These are phyloP conservation scores for Hericium coralloides DNA, from an alignment of 768 basidiomycete genomes.

Conservation along the genomic window DNA sequence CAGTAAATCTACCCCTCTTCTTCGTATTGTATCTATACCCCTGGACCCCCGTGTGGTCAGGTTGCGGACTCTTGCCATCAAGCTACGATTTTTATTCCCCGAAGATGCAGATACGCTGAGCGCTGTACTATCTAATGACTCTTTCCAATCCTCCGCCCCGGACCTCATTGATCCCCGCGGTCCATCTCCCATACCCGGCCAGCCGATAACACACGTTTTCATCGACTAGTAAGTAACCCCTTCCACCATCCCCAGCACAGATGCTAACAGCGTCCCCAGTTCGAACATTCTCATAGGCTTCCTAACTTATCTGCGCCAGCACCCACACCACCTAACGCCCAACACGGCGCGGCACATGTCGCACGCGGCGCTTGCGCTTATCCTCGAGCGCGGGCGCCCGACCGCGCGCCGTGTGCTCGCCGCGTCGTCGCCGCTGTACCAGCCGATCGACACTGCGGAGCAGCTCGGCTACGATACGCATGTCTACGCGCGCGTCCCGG, in stretches of 20 bases:
- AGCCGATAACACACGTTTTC: conserved; percentile 33
- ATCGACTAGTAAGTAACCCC: conserved; percentile 45
- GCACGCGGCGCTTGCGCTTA: conserved; percentile 66
- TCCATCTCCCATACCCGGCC: conserved; percentile 21
- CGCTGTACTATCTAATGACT: conserved; percentile 21
- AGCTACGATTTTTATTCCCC: conserved; percentile 48
- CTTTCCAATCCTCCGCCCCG: conserved; percentile 14
- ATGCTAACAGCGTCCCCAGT: conserved; percentile 26
- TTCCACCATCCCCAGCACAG: too few relatives aligned
- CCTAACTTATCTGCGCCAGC: conserved; percentile 56
- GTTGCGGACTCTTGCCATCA: conserved; percentile 45
- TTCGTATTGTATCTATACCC: conserved; percentile 29
- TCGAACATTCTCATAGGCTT: conserved; percentile 86
- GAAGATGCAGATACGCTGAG: conserved; percentile 31
- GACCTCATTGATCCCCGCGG: conserved; percentile 30
- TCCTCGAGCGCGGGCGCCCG: conserved; percentile 70
- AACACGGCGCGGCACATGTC: conserved; percentile 48
- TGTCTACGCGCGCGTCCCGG: conserved; percentile 63
- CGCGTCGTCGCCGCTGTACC: conserved; percentile 77
- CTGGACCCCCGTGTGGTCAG: conserved; percentile 40
- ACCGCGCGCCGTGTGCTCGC: conserved; percentile 69
- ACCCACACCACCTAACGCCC: conserved; percentile 29
- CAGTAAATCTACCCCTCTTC: conserved; percentile 38
- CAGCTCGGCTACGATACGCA: conserved; percentile 69
- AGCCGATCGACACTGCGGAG: conserved; percentile 66